These are phyloP conservation scores for Tremella fuciformis DNA, from an alignment of 768 basidiomycete genomes.

Conservation along the genomic window DNA sequence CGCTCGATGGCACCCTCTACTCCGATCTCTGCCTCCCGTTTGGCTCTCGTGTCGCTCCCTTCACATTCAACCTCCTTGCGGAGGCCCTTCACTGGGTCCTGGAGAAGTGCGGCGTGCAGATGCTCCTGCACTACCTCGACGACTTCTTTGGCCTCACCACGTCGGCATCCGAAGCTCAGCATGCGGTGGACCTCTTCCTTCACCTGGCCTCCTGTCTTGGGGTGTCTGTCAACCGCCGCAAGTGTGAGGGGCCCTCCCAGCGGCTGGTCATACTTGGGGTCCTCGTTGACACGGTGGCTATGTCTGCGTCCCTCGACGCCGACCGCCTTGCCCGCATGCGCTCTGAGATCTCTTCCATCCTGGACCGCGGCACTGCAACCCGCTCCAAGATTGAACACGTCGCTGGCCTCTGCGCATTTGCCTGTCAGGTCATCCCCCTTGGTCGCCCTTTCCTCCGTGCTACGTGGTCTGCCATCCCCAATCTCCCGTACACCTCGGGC, in stretches of 20 bases:
- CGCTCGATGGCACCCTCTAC: not conserved
- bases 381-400: too few species aligned
- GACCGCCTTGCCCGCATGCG: too few species aligned
- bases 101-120: not conserved
- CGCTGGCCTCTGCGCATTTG: too few species aligned
- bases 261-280: slow-evolving; percentile 9
- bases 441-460: too few species aligned
- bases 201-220: slow-evolving; percentile 1
- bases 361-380: too few species aligned
- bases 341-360: too few species aligned
- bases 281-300: too few species aligned
- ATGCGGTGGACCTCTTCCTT: not conserved
- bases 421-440: too few species aligned
- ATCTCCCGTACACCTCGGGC: too few species aligned
- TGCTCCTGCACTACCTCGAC: slow-evolving; percentile 7
- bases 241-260: slow-evolving; percentile 1
- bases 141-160: slow-evolving; percentile 4
- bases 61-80: slow-evolving; percentile 12
- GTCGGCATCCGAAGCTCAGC: not conserved
- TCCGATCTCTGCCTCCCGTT: slow-evolving; percentile 8
- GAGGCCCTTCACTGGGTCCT: too few species aligned
- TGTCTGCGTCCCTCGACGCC: too few species aligned
- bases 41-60: slow-evolving; percentile 5
- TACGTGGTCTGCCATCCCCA: too few species aligned
- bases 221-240: not conserved